These are phyloP conservation scores for Diaporthe vaccinii DNA, from an alignment of 2,329 filamentous ascomycete genomes.

Conservation along the genomic window DNA sequence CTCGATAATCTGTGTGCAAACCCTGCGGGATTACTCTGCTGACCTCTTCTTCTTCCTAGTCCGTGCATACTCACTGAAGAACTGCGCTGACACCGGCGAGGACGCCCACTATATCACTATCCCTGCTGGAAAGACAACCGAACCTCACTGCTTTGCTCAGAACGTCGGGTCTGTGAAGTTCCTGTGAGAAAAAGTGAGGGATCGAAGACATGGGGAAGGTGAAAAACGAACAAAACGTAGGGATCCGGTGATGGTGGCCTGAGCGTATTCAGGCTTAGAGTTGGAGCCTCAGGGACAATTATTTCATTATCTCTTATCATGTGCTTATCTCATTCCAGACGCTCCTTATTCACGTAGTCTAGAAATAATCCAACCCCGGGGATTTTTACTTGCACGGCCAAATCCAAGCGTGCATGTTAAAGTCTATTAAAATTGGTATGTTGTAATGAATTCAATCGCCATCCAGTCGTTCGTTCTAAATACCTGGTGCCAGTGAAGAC, in stretches of 20 bases:
- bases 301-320: not conserved
- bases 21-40: not conserved
- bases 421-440: not conserved
- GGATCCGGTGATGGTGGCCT: not conserved
- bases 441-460: not conserved
- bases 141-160: not conserved
- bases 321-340: not conserved
- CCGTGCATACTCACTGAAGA: not conserved
- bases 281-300: not conserved
- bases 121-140: not conserved
- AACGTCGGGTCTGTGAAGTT: slow-evolving; percentile 1
- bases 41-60: not conserved
- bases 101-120: not conserved
- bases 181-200: not conserved
- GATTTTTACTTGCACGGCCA: not conserved
- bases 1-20: not conserved
- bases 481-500: not conserved
- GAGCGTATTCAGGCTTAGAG: not conserved
- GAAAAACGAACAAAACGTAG: not conserved
- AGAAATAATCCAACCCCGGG: not conserved
- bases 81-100: not conserved
- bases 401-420: not conserved
- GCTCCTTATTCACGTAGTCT: not conserved
- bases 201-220: too few relatives aligned
- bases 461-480: not conserved